Conservation (phyloP, 768 basidiomycete species). For the Kwoniella sp. region DNA sequence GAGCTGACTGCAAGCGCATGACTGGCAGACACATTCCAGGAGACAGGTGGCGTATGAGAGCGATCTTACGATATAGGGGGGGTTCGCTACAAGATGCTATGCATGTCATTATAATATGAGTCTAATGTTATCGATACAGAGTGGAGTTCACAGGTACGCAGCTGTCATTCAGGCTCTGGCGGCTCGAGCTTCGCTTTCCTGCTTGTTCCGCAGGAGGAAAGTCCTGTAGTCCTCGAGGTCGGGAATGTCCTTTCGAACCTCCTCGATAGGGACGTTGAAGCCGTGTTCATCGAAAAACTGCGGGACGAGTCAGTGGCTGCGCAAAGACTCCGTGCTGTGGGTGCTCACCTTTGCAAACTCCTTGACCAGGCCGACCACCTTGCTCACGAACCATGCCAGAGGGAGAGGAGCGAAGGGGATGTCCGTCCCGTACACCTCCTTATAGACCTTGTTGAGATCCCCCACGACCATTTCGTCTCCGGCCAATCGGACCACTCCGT, state of each 20-base stretch:
- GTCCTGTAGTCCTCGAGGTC: constrained; percentile 13
- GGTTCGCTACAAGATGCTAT: too few relatives aligned
- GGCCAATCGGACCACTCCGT: constrained; percentile 17
- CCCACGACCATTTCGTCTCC: constrained; percentile 16
- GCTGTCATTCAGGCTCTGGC: too few relatives aligned
- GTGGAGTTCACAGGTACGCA: too few relatives aligned
- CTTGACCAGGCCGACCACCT: constrained; percentile 1
- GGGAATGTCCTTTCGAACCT: constrained; percentile 5
- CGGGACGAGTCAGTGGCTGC: too few relatives aligned
- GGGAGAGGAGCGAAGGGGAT: neutral
- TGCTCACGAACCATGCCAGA: constrained; percentile 8
- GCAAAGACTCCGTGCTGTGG: too few relatives aligned
- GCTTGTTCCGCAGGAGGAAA: constrained; percentile 10
- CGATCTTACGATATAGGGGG: too few relatives aligned
- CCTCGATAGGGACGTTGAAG: constrained; percentile 9
- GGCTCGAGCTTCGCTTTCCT: too few relatives aligned
- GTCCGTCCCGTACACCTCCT: constrained; percentile 12
- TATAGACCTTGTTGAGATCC: constrained; percentile 15
- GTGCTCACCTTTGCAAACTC: constrained; percentile 7
- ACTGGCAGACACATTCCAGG: too few relatives aligned
- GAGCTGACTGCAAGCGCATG: too few relatives aligned
- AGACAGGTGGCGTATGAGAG: too few relatives aligned
- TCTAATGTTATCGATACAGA: too few relatives aligned
- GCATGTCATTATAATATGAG: too few relatives aligned
- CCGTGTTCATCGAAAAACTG: constrained; percentile 15